These are phyloP conservation scores for Aspergillus conjunctus DNA, from an alignment of 495 filamentous ascomycete species.

Conservation along the genomic window DNA sequence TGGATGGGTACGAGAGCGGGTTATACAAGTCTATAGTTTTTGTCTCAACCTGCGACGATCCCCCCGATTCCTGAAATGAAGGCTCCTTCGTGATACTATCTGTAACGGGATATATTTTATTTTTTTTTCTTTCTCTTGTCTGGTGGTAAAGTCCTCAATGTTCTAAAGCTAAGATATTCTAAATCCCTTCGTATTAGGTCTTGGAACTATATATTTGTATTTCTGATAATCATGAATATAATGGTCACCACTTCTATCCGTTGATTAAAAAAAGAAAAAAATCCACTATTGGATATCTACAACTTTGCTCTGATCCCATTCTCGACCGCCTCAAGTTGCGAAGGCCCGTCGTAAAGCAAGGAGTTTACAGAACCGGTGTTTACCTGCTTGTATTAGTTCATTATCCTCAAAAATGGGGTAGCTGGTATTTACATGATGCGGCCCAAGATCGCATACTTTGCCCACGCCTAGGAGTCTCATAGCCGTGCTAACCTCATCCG, in stretches of 20 bases:
- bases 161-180: not conserved
- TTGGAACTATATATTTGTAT: not conserved
- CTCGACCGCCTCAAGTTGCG: not conserved
- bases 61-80: not conserved
- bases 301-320: not conserved
- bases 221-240: not conserved
- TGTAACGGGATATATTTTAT: not conserved
- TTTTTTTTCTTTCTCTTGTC: not conserved
- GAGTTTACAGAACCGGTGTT: slow-evolving; percentile 3
- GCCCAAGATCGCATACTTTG: not conserved
- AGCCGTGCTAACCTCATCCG: slow-evolving; percentile 9
- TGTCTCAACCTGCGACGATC: not conserved
- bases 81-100: too few species aligned
- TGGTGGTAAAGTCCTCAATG: not conserved
- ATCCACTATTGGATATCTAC: not conserved
- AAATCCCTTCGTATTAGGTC: not conserved
- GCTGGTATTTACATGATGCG: slow-evolving; percentile 8
- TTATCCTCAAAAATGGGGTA: not conserved
- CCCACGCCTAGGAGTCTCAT: slow-evolving; percentile 8
- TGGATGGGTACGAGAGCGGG: not conserved
- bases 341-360: not conserved
- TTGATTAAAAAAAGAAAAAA: not conserved
- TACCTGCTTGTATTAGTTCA: slow-evolving; percentile 5
- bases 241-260: not conserved
- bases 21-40: not conserved